Evolutionary conservation across 2,329 filamentous ascomycete species (phyloP), one percentile per base, ranked within the genome.

Genomic region (Trichoderma breve): DNA sequence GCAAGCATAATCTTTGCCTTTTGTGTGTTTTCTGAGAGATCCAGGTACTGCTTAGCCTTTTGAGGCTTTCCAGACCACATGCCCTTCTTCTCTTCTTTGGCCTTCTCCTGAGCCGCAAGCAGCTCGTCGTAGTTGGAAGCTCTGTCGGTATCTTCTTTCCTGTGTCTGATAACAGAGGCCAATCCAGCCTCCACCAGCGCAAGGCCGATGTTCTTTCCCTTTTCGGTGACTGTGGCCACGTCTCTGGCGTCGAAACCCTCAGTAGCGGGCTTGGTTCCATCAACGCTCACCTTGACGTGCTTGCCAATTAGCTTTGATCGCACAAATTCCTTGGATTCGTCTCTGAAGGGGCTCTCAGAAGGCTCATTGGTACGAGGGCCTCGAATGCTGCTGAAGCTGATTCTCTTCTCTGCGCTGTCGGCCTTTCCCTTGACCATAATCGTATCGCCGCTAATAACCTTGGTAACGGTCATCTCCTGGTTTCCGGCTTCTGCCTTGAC

Each of bases 261-360:
- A 2, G 87, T 92, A 2, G 94, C 94, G 57, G 95, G 92, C 83
- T 96, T 95, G 81, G 93, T 94, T 71, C 96, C 96, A 80, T 99
- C 95, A 73, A 97, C 90, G 69, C 89, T 92, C 71, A 98, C 90
- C 81, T 92, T 93, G 75, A 98, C 94, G 76, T 97, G 93, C 86
- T 99, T 99, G 73, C 95, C 96, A 78, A 99, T 99, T 36, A 98
- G 82, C 81, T 91, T 94, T 86, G 97, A 97, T 70, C 96, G 91
- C 74, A 98, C 82, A 80, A 95, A 98, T 80, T 99, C 96, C 85
- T 99, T 99, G 36, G 96, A 95, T 79, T 98, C 95, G 14, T 96
- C 92, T 76, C 90, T 89, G 85, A 95, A 99, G 0, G 94, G 94
- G 53, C 93, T 88, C 82, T 98, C 95, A 71, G 93, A 92, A 24